Base-by-base conservation (phyloP, 768 basidiomycete genomes). In the Hortiboletus campestris region DNA sequence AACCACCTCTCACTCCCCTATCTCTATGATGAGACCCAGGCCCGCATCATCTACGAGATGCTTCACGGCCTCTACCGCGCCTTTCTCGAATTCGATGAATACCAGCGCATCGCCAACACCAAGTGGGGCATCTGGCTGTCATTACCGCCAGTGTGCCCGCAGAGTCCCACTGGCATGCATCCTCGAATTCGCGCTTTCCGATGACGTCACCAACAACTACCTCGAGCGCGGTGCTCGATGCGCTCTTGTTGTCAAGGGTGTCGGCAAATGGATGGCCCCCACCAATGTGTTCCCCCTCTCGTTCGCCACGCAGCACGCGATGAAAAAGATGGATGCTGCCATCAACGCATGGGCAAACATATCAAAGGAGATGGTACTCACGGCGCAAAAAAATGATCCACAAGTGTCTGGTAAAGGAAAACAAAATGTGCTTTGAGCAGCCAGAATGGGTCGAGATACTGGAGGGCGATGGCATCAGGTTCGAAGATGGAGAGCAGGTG, bases 11-110 rank as follows among this genome's bases (percentile, higher is more conserved):
- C n/a, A n/a, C 77, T 98, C 39, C 69, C 85, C 16, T 75, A 85
- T 1, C 83, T 99, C 5, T 81, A 84, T 56, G 78, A 82, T 54
- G 96, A 98, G 66, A 80, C 89, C 41, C 89, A 92, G 62, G 86
- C 89, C 0, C 83, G 90, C 55, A 84, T 98, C 64, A 83, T 88
- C 19, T 82, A 89, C 60, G 94, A 97, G 70, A 91, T 95, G 83
- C 80, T 88, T 62, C 94, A 95, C 64, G 93, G 94, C 2, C 83
- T 95, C 40, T 92, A 89, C 72, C 91, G 91, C 63, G 88, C 90
- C 2, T 89, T 87, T 64, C 78, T 91, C 44, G 82, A 87, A 29
- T 91, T 93, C 65, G 72, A 80, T 17, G 84, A 86, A 58, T 92
- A 92, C 67, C 89, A 93, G 60, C 75, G 77, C 13, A 77, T 89